Percentiles rank a stretch among this genome's conserved stretches.
phyloP scores from a whole-genome alignment of 1,284 basidiomycete species.

The Cronartium ribicola region DNA sequence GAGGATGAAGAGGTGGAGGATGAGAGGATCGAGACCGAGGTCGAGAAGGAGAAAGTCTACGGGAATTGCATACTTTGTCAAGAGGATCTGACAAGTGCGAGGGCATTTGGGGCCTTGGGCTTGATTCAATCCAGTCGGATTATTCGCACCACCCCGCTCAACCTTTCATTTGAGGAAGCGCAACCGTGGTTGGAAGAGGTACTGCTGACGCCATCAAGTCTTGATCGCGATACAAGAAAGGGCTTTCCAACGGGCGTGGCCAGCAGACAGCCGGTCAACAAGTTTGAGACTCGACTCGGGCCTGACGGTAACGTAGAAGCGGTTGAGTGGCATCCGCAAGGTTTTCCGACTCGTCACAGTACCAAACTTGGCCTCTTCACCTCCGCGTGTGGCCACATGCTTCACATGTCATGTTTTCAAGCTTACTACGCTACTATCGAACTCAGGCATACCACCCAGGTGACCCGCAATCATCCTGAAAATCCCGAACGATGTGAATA shows the following conservation, averaged over 20 bases:
- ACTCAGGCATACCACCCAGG: slow-evolving; percentile 80
- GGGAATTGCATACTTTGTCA: slow-evolving; percentile 98
- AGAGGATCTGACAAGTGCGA: slow-evolving; percentile 72
- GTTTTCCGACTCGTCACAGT: slow-evolving; percentile 63
- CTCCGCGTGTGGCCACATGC: slow-evolving; percentile 92
- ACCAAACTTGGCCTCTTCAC: slow-evolving; percentile 79
- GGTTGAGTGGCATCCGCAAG: slow-evolving; percentile 59
- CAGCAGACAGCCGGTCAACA: slow-evolving; percentile 48
- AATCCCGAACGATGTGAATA: slow-evolving; percentile 86
- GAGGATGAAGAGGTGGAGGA: slow-evolving; percentile 46
- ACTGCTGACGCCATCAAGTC: slow-evolving; percentile 61
- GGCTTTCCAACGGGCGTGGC: slow-evolving; percentile 45
- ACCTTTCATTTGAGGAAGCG: slow-evolving; percentile 52
- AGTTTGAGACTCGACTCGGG: slow-evolving; percentile 54
- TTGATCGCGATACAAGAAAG: slow-evolving; percentile 58
- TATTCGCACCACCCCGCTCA: slow-evolving; percentile 72
- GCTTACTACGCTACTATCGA: slow-evolving; percentile 82
- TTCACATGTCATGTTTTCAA: slow-evolving; percentile 93
- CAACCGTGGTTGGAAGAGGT: slow-evolving; percentile 69
- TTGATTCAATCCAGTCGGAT: slow-evolving; percentile 83
- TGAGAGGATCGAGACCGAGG: slow-evolving; percentile 43
- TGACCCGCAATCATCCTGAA: slow-evolving; percentile 91
- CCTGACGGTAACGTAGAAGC: slow-evolving; percentile 51
- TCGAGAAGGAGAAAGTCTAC: slow-evolving; percentile 56
- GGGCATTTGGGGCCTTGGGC: slow-evolving; percentile 82